Evolutionary conservation across 2,329 filamentous ascomycete genomes (phyloP).

Genomic region (Xylaria hypoxylon): DNA sequence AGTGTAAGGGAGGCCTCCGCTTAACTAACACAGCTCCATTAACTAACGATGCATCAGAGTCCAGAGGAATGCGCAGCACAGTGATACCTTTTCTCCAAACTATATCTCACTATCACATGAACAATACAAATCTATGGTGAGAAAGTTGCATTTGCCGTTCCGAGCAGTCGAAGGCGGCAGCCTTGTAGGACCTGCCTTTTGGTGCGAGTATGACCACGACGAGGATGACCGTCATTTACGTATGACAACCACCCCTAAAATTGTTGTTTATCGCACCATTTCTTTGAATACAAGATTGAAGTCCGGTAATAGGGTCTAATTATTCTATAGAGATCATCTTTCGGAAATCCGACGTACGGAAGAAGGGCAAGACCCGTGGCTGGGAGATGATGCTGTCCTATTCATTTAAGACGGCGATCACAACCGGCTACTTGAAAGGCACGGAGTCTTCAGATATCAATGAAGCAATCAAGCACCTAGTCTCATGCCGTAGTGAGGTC

Average conservation of each 20-base stretch:
- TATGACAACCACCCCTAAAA: conserved; percentile 51
- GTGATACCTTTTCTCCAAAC: conserved; percentile 68
- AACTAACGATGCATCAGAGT: conserved; percentile 55
- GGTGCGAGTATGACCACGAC: conserved; percentile 67
- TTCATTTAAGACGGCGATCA: conserved; percentile 65
- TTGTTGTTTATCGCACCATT: not conserved
- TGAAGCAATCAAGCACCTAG: conserved; percentile 62
- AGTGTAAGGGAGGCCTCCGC: conserved; percentile 58
- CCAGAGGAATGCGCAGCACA: conserved; percentile 66
- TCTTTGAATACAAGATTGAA: not conserved
- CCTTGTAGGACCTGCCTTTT: conserved; percentile 73
- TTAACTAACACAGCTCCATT: conserved; percentile 14
- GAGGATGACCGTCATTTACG: conserved; percentile 68
- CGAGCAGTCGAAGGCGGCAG: conserved; percentile 69
- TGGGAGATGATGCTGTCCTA: conserved; percentile 74
- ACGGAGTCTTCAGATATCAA: conserved; percentile 67
- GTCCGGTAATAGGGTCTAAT: conserved; percentile 29
- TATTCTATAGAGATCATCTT: conserved; percentile 65
- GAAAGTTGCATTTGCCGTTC: conserved; percentile 64
- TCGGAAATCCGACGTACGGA: conserved; percentile 74
- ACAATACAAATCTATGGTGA: conserved; percentile 68
- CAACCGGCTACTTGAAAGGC: conserved; percentile 71
- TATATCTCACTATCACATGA: conserved; percentile 64
- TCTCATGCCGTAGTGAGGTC: conserved; percentile 61
- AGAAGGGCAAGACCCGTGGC: conserved; percentile 71